phyloP scores from a whole-genome alignment of 73 alveolate species.

The Paramecium sexaurelia region DNA sequence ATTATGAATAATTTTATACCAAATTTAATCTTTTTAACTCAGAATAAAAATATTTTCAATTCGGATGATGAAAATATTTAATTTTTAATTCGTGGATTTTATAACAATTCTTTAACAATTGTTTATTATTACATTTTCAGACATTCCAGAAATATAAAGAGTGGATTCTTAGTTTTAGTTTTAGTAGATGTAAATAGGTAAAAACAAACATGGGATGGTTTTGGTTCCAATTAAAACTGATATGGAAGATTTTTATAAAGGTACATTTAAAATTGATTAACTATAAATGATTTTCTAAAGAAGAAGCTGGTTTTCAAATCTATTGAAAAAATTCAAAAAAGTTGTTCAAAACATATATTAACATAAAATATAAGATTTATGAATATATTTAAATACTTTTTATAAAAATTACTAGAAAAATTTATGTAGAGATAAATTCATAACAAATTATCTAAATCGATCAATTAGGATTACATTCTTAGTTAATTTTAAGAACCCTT shows the following conservation, averaged over 20 bases:
- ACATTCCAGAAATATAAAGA: not conserved
- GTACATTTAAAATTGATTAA: not conserved
- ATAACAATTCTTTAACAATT: not conserved
- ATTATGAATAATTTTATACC: conserved; percentile 22
- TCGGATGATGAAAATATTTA: not conserved
- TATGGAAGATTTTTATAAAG: not conserved
- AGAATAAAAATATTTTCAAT: not conserved
- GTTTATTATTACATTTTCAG: not conserved
- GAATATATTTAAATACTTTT: not conserved
- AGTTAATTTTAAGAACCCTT: not conserved
- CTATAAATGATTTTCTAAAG: not conserved
- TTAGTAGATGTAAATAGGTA: not conserved
- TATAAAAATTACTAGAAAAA: not conserved
- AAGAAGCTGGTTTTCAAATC: not conserved
- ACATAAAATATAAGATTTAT: not conserved
- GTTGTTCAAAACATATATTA: not conserved
- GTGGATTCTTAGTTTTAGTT: not conserved
- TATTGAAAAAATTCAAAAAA: not conserved
- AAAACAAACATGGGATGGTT: not conserved
- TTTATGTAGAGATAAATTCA: not conserved
- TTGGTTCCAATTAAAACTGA: not conserved
- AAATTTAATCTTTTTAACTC: not conserved
- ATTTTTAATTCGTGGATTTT: not conserved
- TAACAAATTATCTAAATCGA: not conserved
- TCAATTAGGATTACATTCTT: not conserved